phyloP scores from a whole-genome alignment of 306 rosid species.

The Quercus aquifolioides region DNA sequence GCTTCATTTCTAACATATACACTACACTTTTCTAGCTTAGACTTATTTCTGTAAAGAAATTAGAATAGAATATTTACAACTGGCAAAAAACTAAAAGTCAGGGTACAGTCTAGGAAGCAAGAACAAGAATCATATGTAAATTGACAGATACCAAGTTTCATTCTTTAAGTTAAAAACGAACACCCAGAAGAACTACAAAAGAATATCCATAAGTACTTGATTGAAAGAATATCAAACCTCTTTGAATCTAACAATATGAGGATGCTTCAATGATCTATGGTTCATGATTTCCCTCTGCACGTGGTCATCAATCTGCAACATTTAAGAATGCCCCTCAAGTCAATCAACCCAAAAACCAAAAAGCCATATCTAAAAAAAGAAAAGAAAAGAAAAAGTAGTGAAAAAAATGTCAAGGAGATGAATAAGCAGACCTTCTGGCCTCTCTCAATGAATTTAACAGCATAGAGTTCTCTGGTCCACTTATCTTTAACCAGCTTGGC shows the following conservation, averaged over 20 bases:
- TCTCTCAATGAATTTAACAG: conserved; percentile 84
- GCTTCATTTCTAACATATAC: background rate
- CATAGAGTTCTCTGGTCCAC: conserved; percentile 47
- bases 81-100: background rate
- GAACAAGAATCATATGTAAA: background rate
- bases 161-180: background rate
- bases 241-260: conserved; percentile 77
- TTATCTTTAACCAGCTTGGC: conserved; percentile 64
- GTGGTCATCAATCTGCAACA: conserved; percentile 69
- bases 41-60: background rate
- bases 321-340: conserved; percentile 1
- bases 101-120: background rate
- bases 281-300: conserved; percentile 87
- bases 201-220: background rate
- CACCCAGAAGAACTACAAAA: background rate
- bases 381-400: background rate
- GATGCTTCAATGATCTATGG: conserved; percentile 86
- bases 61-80: background rate
- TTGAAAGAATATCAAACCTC: conserved; percentile 40
- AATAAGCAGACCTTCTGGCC: conserved; percentile 58
- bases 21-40: background rate
- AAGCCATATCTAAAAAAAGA: background rate
- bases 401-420: conserved; percentile 5
- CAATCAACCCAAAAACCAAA: conserved; percentile 14
- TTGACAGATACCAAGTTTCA: background rate